Evolutionary conservation across 1,284 basidiomycete species (phyloP).

Genomic region (Irpex lacteus): DNA sequence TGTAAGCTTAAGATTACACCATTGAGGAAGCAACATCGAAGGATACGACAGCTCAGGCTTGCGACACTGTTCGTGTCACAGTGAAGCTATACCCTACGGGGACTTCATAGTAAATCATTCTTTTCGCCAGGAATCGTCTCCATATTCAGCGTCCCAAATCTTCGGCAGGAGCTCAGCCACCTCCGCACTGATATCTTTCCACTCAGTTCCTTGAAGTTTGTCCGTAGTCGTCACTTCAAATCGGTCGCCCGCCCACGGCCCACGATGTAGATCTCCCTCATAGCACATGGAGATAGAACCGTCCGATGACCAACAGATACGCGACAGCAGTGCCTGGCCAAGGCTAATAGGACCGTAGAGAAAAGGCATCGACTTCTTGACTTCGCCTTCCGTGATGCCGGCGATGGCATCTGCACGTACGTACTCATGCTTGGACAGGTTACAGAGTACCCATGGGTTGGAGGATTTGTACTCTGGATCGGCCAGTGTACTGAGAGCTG

Average conservation of each 20-base stretch:
- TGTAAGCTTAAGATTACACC: no score
- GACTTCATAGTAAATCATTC: no score
- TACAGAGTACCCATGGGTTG: slow-evolving; percentile 2
- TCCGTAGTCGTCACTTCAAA: slow-evolving; percentile 7
- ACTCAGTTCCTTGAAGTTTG: not conserved
- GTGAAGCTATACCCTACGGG: no score
- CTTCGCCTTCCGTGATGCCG: not conserved
- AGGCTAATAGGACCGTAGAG: not conserved
- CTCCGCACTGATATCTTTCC: not conserved
- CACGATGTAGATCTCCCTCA: not conserved
- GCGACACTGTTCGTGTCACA: no score
- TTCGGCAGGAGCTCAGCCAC: not conserved
- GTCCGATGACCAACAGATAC: slow-evolving; percentile 3
- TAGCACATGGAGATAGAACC: not conserved
- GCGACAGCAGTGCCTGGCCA: slow-evolving; percentile 1
- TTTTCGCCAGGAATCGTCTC: not conserved
- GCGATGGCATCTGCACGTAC: not conserved
- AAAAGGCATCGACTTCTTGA: not conserved
- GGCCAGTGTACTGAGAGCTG: not conserved
- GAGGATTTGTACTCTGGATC: not conserved
- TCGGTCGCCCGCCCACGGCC: not conserved
- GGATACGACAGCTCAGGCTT: not conserved
- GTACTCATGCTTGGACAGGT: slow-evolving; percentile 1
- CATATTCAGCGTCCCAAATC: not conserved
- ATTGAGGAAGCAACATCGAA: not conserved